phyloP scores from a whole-genome alignment of 192 early-diverging fungal genomes.

The Podila clonocystis region DNA sequence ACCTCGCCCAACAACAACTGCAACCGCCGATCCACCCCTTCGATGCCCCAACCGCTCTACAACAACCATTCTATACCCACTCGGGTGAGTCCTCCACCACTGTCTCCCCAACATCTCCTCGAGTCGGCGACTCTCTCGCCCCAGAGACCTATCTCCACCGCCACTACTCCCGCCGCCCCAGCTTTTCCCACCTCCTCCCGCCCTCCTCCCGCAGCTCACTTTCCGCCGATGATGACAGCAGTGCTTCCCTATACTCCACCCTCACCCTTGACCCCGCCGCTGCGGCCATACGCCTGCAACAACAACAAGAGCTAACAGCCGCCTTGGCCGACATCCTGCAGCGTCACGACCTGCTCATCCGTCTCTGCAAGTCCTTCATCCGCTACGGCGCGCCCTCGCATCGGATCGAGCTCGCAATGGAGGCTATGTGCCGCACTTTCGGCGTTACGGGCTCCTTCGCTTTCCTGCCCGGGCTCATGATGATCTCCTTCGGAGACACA shows the following conservation, averaged over 20 bases:
- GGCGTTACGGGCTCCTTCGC: conserved; percentile 75
- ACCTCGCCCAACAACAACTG: no score
- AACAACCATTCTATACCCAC: not conserved
- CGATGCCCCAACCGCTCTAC: not conserved
- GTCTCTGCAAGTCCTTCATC: conserved; percentile 58
- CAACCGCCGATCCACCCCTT: not conserved
- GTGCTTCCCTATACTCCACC: conserved; percentile 26
- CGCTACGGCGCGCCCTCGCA: conserved; percentile 63
- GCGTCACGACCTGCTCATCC: conserved; percentile 59
- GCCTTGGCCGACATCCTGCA: conserved; percentile 50
- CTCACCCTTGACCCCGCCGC: conserved; percentile 15
- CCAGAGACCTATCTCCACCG: not conserved
- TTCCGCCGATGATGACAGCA: conserved; percentile 11
- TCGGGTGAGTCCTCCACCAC: not conserved
- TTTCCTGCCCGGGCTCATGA: conserved; percentile 74
- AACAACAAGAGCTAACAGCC: conserved; percentile 26
- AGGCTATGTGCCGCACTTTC: conserved; percentile 56
- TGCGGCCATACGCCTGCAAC: conserved; percentile 18
- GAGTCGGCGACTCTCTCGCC: not conserved
- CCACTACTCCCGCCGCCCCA: not conserved
- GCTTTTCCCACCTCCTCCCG: not conserved
- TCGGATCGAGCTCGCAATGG: conserved; percentile 59
- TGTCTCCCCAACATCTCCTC: not conserved
- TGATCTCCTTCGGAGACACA: conserved; percentile 78
- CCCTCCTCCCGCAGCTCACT: not conserved